Evolutionary conservation across 139 green algal species (phyloP), one percentile per base, ranked within the genome.

Genomic region (Desmodesmus armatus): DNA sequence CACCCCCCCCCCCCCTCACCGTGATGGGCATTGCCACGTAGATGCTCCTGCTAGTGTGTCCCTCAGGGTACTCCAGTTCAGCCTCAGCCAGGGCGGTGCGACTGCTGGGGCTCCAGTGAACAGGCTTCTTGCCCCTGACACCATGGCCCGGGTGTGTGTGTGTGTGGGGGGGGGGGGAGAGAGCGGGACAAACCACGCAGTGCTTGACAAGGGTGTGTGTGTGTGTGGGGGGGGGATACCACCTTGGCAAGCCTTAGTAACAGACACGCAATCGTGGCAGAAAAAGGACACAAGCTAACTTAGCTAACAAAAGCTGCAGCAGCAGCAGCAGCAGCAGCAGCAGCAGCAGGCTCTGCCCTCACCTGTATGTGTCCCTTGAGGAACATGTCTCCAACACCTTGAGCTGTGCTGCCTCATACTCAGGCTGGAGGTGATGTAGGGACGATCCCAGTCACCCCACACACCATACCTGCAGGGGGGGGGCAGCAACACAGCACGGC

Each of bases 41-140:
- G 74, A 99, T 95, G 74, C 86, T 94, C 35, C 87, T 91, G 23
- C 75, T 88, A 39, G 90, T 95, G 93, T 99, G 98, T 29, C 95
- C 96, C 72, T 99, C 97, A 0, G 98, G 98, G 86, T 99, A 99
- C 88, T 99, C 98, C 43, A 99, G 94, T 91, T 99, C 98, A 2
- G 98, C 96, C 87, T 99, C 98, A 17, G 98, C 98, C 27, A 99
- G 93, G 0, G 98, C 98, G 25, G 98, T 99, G 49, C 91, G 89
- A 23, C 92, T 97, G 81, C 92, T 97, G 69, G 98, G 98, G 71
- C 91, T 97, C 98, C 98, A 99, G 92, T 99, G 95, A 65, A 99
- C 97, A 13, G 97, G 97, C 92, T 99, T 99, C 55, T 90, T 91
- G 44, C 97, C 97, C 76, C 76, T 81, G 44, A 5, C 17, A 96